Base-by-base conservation (phyloP, 768 basidiomycete species). In the Coprinopsis cinerea region DNA sequence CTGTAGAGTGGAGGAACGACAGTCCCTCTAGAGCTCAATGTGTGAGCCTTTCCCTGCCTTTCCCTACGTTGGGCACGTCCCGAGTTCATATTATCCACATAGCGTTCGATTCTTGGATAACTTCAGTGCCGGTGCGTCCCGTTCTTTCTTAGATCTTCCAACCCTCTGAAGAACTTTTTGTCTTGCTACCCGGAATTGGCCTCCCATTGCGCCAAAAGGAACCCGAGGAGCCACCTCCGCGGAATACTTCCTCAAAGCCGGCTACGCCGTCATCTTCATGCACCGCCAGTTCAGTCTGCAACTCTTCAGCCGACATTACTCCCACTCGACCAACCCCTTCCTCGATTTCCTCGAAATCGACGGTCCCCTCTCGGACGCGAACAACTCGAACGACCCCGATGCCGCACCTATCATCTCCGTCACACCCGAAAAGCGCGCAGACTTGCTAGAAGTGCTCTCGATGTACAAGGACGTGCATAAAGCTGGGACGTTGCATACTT, bases 61-160 rank as follows among this genome's bases (percentile, higher is more conserved):
- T 28, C 36, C 46, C 54, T 59, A 64, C 44, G 34, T 50, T 53
- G 55, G 53, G 57, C 61, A 63, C 53, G 65, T 56, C 36, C 35
- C 53, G 47, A 55, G 55, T 55, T 54, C n/a, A n/a, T n/a, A n/a
- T n/a, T n/a, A n/a, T n/a, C 56, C 53, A 54, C 63, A 53, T 65
- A 99, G 95, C 58, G 96, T 99, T 41, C 90, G 96, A 44, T 99
- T 97, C 66, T 76, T 99, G 24, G 95, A 98, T 65, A 98, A 99
- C 72, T 98, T 98, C 68, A 96, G 93, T 67, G 95, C 96, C 52
- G 92, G 92, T 88, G 41, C 53, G 84, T 49, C 43, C 28, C 23
- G 15, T 35, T 41, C 36, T 32, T 24, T 30, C 40, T 39, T 39
- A 47, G 41, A 47, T 49, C 49, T 30, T 40, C 51, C 27, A 54